These are phyloP conservation scores for Gaeumannomyces sp. DNA, from an alignment of 2,329 filamentous ascomycete species.

Conservation along the genomic window DNA sequence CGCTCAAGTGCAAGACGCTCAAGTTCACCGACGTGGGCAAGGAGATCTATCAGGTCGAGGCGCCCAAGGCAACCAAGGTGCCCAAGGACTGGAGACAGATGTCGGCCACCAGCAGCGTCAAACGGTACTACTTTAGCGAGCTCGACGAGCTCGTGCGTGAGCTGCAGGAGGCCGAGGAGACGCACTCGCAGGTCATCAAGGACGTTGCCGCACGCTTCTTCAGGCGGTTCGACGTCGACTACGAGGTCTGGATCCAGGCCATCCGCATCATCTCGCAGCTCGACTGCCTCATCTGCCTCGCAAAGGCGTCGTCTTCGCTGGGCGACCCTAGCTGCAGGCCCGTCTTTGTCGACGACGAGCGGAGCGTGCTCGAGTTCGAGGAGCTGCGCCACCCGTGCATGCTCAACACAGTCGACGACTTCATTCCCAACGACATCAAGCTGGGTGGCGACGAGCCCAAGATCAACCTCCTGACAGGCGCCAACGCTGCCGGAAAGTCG, in stretches of 20 bases:
- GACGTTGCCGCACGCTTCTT: constrained; percentile 81
- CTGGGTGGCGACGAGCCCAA: constrained; percentile 77
- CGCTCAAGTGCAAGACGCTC: constrained; percentile 67
- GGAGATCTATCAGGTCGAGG: constrained; percentile 93
- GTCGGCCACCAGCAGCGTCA: constrained; percentile 85
- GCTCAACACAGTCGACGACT: constrained; percentile 80
- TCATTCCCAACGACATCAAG: constrained; percentile 90
- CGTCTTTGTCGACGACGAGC: constrained; percentile 75
- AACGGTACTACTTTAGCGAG: constrained; percentile 88
- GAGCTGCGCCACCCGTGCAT: constrained; percentile 95
- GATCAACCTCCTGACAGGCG: constrained; percentile 87
- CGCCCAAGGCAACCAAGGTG: constrained; percentile 77
- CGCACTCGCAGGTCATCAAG: constrained; percentile 82
- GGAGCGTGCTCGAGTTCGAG: constrained; percentile 83
- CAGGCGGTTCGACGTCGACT: constrained; percentile 80
- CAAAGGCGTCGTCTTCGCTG: constrained; percentile 77
- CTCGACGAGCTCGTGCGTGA: constrained; percentile 76
- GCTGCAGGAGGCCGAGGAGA: constrained; percentile 91
- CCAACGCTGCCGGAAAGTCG: constrained; percentile 95
- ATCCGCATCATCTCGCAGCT: constrained; percentile 86
- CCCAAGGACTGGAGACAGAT: constrained; percentile 91
- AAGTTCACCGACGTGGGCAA: constrained; percentile 85
- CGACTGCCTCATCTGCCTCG: constrained; percentile 89
- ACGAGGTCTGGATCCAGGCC: constrained; percentile 79
- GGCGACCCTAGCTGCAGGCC: constrained; percentile 87